These are phyloP conservation scores for Mycosarcoma maydis DNA, from an alignment of 1,284 basidiomycete species.

Conservation along the genomic window DNA sequence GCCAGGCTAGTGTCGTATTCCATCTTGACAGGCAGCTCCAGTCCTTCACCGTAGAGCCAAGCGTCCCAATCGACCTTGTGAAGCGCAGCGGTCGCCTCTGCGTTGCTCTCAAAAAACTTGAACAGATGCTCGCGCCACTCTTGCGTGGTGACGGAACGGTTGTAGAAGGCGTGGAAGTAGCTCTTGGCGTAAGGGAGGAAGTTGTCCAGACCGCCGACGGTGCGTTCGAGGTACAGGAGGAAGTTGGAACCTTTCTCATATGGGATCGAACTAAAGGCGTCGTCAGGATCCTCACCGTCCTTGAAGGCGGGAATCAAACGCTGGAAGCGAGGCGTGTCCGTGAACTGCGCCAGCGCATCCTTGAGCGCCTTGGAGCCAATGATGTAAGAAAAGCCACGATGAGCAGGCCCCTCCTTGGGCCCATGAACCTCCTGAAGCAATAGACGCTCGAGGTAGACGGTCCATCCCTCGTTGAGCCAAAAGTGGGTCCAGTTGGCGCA, in stretches of 20 bases:
- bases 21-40: constrained; percentile 79
- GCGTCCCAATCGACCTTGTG: constrained; percentile 76
- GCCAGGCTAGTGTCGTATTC: constrained; percentile 85
- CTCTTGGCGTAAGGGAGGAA: constrained; percentile 72
- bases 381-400: constrained; percentile 82
- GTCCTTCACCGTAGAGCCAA: constrained; percentile 87
- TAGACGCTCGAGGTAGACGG: constrained; percentile 90
- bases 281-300: constrained; percentile 75
- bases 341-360: constrained; percentile 74
- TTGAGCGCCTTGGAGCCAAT: constrained; percentile 79
- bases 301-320: constrained; percentile 85
- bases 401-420: constrained; percentile 72
- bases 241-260: constrained; percentile 83
- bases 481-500: constrained; percentile 65
- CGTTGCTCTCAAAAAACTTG: constrained; percentile 75
- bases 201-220: constrained; percentile 83
- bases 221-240: constrained; percentile 75
- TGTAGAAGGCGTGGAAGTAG: constrained; percentile 74
- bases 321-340: constrained; percentile 77
- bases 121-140: constrained; percentile 88
- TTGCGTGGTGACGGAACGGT: constrained; percentile 84
- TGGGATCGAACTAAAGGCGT: constrained; percentile 72
- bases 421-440: constrained; percentile 77
- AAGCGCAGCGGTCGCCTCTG: constrained; percentile 71
- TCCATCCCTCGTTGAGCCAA: constrained; percentile 75